Conservation (phyloP, 176 grass and related monocot genomes). For the Hyparrhenia diplandra region DNA sequence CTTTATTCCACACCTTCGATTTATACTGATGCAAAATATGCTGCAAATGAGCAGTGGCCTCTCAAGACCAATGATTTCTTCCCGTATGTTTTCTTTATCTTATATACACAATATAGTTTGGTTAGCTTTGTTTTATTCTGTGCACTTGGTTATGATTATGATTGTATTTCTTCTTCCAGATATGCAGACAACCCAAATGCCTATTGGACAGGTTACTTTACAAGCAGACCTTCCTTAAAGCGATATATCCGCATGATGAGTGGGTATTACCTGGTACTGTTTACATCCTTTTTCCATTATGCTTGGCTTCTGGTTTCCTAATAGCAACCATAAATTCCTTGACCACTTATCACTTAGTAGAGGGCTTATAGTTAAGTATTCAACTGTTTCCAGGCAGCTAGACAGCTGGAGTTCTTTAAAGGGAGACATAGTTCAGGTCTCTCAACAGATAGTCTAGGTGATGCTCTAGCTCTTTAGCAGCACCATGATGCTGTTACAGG, state of each 20-base stretch:
- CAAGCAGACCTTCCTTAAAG: conserved; percentile 90
- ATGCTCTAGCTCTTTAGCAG: conserved; percentile 90
- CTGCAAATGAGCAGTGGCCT: conserved; percentile 76
- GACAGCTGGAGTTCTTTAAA: conserved; percentile 83
- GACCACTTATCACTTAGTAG: not conserved
- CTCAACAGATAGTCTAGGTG: conserved; percentile 63
- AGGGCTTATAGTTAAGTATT: conserved; percentile 5
- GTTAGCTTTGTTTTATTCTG: not conserved
- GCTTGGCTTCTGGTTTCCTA: not conserved
- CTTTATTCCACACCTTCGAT: conserved; percentile 99
- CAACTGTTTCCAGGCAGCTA: conserved; percentile 60
- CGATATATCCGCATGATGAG: conserved; percentile 80
- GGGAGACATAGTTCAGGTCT: conserved; percentile 49
- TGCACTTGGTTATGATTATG: not conserved
- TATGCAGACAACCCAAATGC: conserved; percentile 95
- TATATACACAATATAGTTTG: not conserved
- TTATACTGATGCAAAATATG: conserved; percentile 96
- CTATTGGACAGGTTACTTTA: conserved; percentile 99
- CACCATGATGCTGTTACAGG: conserved; percentile 88
- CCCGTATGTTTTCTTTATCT: conserved; percentile 52
- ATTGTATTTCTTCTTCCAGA: conserved; percentile 47
- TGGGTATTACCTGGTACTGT: conserved; percentile 81
- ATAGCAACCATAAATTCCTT: not conserved
- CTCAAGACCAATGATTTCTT: conserved; percentile 97
- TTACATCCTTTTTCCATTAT: not conserved